Percentiles rank a stretch among this genome's conserved stretches.
Conservation (phyloP, 1,139 yeast species). For the Hansenula sp. region DNA sequence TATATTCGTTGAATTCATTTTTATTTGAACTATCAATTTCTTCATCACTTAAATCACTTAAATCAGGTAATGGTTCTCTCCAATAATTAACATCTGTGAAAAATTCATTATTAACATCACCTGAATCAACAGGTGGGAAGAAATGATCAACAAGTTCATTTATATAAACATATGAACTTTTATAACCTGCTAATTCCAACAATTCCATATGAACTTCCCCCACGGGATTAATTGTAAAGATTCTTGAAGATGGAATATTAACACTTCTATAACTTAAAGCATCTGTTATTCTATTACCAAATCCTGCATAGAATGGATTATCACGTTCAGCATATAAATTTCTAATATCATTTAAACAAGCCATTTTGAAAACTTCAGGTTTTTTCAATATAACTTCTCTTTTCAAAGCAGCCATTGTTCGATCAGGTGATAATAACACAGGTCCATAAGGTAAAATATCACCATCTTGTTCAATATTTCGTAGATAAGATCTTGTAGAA, state of each 20-base stretch:
- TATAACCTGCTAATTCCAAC: conserved; percentile 89
- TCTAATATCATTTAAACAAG: conserved; percentile 85
- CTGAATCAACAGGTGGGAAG: conserved; percentile 77
- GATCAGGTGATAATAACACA: conserved; percentile 90
- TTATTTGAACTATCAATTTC: conserved; percentile 4
- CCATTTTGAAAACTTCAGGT: conserved; percentile 98
- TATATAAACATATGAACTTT: conserved; percentile 81
- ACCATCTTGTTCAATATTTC: conserved; percentile 75
- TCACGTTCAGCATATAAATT: conserved; percentile 44
- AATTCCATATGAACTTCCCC: conserved; percentile 98
- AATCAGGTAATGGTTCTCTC: conserved; percentile 73
- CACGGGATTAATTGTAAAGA: conserved; percentile 92
- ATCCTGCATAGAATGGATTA: conserved; percentile 95
- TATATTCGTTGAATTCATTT: conserved; percentile 6
- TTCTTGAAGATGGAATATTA: conserved; percentile 89
- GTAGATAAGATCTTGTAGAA: conserved; percentile 78
- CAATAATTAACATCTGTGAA: conserved; percentile 88
- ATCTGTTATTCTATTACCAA: conserved; percentile 95
- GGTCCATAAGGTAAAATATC: conserved; percentile 83
- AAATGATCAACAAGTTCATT: conserved; percentile 96
- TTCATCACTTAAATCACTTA: conserved; percentile 35
- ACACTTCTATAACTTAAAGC: conserved; percentile 94
- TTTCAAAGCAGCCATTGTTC: conserved; percentile 91
- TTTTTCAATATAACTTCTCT: conserved; percentile 91
- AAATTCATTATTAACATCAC: conserved; percentile 49